Conservation (phyloP, 1,139 yeast species). For the Hyphopichia wangnamkhiaoensis region DNA sequence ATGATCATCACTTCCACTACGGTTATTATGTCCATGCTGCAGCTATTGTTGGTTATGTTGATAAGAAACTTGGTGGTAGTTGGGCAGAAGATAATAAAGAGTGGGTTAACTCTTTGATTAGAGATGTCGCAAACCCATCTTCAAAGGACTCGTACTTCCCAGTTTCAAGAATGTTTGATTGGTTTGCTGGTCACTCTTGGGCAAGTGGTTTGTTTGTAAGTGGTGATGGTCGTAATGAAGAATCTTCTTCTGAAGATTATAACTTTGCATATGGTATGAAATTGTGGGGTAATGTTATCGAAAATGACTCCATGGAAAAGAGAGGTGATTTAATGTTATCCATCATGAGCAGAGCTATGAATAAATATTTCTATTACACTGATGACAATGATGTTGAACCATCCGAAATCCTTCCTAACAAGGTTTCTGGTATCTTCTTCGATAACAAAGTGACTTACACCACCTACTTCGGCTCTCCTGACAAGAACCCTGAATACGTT, state of each 20-base stretch:
- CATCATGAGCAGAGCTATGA: conserved; percentile 61
- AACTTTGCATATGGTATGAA: conserved; percentile 82
- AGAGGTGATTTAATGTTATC: conserved; percentile 77
- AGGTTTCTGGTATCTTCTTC: conserved; percentile 73
- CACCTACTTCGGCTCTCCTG: conserved; percentile 66
- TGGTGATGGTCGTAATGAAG: conserved; percentile 80
- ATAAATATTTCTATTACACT: conserved; percentile 58
- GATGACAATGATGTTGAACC: conserved; percentile 66
- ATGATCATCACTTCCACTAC: conserved; percentile 79
- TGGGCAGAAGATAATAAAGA: conserved; percentile 68
- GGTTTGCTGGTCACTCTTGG: conserved; percentile 86
- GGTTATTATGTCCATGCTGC: conserved; percentile 80
- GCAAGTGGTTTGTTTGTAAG: conserved; percentile 71
- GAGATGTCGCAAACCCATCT: conserved; percentile 81
- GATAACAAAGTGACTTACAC: conserved; percentile 93
- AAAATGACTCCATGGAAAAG: conserved; percentile 73
- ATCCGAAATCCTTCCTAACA: conserved; percentile 53
- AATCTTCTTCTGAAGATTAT: conserved; percentile 78
- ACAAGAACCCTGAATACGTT: conserved; percentile 57
- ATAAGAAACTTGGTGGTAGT: conserved; percentile 56
- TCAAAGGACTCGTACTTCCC: conserved; percentile 66
- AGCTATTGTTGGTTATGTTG: conserved; percentile 70
- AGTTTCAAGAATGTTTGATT: conserved; percentile 73
- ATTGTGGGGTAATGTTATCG: conserved; percentile 73
- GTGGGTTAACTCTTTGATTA: conserved; percentile 64